These are phyloP conservation scores for Salix arbutifolia DNA, from an alignment of 345 rosid genomes.

Conservation along the genomic window DNA sequence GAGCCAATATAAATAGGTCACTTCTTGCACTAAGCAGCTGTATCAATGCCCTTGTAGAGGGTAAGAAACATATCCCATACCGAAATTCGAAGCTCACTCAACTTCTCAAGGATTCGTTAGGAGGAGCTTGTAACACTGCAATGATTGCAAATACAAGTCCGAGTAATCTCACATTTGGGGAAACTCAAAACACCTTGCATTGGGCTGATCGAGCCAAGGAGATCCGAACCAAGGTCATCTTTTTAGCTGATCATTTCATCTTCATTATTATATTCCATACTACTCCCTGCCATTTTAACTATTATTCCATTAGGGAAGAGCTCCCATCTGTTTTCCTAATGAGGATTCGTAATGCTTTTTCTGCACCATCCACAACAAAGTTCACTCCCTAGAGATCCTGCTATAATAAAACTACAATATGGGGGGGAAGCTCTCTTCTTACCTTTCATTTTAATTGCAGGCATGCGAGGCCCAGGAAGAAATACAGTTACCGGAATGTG, in stretches of 20 bases:
- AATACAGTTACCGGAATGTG: constrained; percentile 42
- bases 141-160: constrained; percentile 97
- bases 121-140: constrained; percentile 87
- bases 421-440: no score
- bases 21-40: constrained; percentile 94
- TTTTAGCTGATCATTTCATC: background rate
- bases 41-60: constrained; percentile 94
- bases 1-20: constrained; percentile 90
- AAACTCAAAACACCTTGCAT: constrained; percentile 92
- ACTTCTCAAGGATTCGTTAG: constrained; percentile 87
- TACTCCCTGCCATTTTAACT: background rate
- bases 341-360: no score
- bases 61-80: constrained; percentile 87
- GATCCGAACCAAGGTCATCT: constrained; percentile 57
- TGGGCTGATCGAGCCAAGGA: constrained; percentile 98
- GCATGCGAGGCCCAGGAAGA: constrained; percentile 54
- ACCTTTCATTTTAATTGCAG: constrained; percentile 23
- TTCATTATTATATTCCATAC: background rate
- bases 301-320: background rate
- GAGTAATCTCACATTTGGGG: constrained; percentile 77
- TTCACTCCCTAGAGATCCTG: no score
- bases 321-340: no score
- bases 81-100: constrained; percentile 95
- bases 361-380: no score
- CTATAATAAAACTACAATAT: no score